Evolutionary conservation across 345 rosid species (phyloP).

Genomic region (Euphorbia tirucalli): DNA sequence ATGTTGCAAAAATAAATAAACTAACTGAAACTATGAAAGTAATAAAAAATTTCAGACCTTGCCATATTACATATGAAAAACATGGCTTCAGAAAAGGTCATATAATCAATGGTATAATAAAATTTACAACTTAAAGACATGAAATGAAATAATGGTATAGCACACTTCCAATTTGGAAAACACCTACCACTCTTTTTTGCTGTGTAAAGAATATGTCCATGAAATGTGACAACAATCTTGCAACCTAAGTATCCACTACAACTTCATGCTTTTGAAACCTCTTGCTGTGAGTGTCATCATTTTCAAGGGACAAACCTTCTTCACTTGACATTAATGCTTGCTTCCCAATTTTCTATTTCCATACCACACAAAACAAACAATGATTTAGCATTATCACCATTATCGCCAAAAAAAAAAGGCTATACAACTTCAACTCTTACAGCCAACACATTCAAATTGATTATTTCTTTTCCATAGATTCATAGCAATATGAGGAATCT

Average conservation of each 20-base stretch:
- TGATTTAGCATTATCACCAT: background rate
- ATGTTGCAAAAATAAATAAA: background rate
- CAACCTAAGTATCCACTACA: background rate
- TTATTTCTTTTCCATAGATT: background rate
- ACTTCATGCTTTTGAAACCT: constrained; percentile 21
- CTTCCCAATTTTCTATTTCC: constrained; percentile 29
- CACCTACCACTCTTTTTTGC: no score
- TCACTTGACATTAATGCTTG: background rate
- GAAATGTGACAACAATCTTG: background rate
- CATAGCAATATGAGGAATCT: background rate
- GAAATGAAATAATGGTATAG: background rate
- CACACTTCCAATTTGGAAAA: no score
- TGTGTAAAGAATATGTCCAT: background rate
- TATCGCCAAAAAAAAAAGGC: background rate
- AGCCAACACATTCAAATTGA: background rate
- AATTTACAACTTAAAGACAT: background rate
- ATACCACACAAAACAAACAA: background rate
- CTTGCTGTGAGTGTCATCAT: constrained; percentile 23
- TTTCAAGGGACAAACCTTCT: constrained; percentile 24
- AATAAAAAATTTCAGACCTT: background rate
- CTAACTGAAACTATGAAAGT: background rate
- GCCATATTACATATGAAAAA: background rate
- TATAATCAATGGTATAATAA: background rate
- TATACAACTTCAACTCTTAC: background rate
- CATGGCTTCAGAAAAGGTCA: background rate